Base-by-base conservation (phyloP, 345 rosid genomes). In the Pugionium dolabratum region DNA sequence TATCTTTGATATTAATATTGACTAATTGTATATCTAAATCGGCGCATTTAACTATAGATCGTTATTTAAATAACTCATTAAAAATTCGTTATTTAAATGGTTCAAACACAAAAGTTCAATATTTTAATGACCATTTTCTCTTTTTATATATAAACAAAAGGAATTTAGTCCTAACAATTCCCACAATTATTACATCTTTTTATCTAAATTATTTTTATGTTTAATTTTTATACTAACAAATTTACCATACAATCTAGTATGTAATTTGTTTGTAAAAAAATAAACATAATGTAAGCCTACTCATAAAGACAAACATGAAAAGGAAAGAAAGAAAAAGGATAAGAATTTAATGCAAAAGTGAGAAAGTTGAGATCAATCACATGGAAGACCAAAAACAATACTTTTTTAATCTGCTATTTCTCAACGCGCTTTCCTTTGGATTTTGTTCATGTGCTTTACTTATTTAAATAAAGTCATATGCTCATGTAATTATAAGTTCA, bases 311-410 rank as follows among this genome's bases (percentile, higher is more conserved):
- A 43, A 39, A 47, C 54, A 67, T 59, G 66, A 66, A 33, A 58
- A 39, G 30, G 9, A 64, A 54, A 39, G 3, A 34, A 59, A 31
- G n/a, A 33, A 55, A 65, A 55, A 50, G 54, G 59, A 8, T 67
- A 40, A 52, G 79, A 76, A 74, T 65, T 69, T 51, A 81, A 75
- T 71, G 82, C 70, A 28, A 62, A 72, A 73, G 55, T 39, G 68
- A 34, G 70, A 63, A 75, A 58, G 73, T 54, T 61, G 73, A 81
- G 86, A 72, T 36, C 61, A 49, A 58, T 78, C 84, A 77, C 81
- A 74, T 76, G 83, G 70, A 57, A 49, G 42, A 58, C 61, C 59
- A 66, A 73, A 50, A 54, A 36, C 46, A 59, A 60, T 63, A 67
- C 53, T 27, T 60, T 53, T 28, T 40, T 8, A 3, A 62, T 34